A percentile compares a stretch with the other conserved stretches of the same genome.
Evolutionary conservation across 2,329 filamentous ascomycete species (phyloP).

Genomic region (Aureobasidium sp.): DNA sequence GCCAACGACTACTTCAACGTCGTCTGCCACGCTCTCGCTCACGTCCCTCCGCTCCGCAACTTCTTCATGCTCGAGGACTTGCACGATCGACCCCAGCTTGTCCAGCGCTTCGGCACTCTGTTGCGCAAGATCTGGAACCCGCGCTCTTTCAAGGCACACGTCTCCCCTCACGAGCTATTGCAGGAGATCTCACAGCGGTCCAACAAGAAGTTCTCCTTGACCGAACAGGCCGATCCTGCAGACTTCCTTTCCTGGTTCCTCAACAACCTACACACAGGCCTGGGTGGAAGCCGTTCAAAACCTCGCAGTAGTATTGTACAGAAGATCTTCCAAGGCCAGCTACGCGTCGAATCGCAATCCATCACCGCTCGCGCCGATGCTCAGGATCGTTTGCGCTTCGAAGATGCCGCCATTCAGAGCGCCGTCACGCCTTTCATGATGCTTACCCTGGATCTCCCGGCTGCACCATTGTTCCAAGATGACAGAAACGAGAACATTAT

Average conservation of each 20-base stretch:
- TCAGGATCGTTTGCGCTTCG: constrained; percentile 81
- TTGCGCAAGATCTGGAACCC: constrained; percentile 98
- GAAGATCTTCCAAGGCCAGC: constrained; percentile 82
- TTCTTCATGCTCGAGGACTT: constrained; percentile 86
- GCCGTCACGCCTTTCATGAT: constrained; percentile 77
- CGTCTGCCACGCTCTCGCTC: constrained; percentile 80
- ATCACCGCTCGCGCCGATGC: constrained; percentile 87
- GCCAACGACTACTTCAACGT: constrained; percentile 98
- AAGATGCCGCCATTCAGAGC: constrained; percentile 77
- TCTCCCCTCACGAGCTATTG: constrained; percentile 92
- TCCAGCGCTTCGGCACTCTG: constrained; percentile 77
- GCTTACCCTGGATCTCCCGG: constrained; percentile 83
- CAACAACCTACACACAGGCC: constrained; percentile 84
- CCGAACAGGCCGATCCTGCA: constrained; percentile 84
- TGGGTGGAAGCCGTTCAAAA: constrained; percentile 83
- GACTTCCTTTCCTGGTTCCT: constrained; percentile 97
- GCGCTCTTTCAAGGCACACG: constrained; percentile 89
- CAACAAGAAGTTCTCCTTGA: constrained; percentile 86
- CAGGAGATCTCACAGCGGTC: constrained; percentile 88
- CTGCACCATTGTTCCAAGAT: constrained; percentile 91
- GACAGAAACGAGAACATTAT: constrained; percentile 94
- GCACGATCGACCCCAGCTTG: constrained; percentile 64
- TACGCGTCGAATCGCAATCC: constrained; percentile 86
- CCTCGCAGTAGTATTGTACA: constrained; percentile 81
- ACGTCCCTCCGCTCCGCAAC: constrained; percentile 82